These are phyloP conservation scores for Tolypocladium ovalisporum DNA, from an alignment of 2,329 filamentous ascomycete species.

Conservation along the genomic window DNA sequence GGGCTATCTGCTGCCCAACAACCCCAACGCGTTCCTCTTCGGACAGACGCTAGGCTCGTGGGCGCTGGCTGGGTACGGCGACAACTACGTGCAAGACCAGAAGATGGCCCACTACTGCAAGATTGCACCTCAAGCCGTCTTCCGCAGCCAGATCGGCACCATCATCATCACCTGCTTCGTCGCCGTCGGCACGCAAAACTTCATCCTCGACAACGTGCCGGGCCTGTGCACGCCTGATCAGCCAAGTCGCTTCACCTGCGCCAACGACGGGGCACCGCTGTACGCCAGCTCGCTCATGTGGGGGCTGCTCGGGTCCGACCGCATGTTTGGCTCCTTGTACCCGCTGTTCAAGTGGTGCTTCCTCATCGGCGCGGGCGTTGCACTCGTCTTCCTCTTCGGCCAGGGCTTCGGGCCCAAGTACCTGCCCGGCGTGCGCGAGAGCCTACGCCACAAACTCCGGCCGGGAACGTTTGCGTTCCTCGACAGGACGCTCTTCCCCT, in stretches of 20 bases:
- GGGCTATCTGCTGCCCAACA: conserved; percentile 13
- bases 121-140: conserved; percentile 34
- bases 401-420: conserved; percentile 7
- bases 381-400: conserved; percentile 19
- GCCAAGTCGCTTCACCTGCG: conserved; percentile 35
- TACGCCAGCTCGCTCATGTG: conserved; percentile 26
- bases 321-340: conserved; percentile 31
- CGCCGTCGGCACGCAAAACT: conserved; percentile 31
- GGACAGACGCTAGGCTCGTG: conserved; percentile 11
- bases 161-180: conserved; percentile 35
- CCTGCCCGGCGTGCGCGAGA: conserved; percentile 18
- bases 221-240: conserved; percentile 17
- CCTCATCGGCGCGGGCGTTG: conserved; percentile 25
- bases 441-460: conserved; percentile 16
- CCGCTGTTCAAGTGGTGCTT: conserved; percentile 29
- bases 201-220: conserved; percentile 25
- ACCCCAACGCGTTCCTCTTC: conserved; percentile 14
- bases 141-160: conserved; percentile 34
- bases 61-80: conserved; percentile 22
- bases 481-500: conserved; percentile 25
- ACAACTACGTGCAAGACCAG: conserved; percentile 34
- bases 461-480: conserved; percentile 20
- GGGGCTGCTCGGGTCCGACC: conserved; percentile 38
- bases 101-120: conserved; percentile 42
- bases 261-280: conserved; percentile 35